Evolutionary conservation across 169 alveolate species (phyloP).

Genomic region (Plasmodium falciparum): DNA sequence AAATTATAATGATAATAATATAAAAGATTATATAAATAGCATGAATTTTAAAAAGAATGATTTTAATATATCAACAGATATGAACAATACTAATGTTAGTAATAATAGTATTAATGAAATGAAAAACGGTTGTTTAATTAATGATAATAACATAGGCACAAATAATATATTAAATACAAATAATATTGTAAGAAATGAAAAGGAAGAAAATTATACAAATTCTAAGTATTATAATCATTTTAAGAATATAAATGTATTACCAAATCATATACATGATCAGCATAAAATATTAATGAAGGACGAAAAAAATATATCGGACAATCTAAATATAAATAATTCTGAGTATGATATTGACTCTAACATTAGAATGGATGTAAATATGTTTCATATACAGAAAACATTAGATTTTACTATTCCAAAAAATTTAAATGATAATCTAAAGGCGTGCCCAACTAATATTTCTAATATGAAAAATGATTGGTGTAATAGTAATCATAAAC

Average conservation of each 20-base stretch:
- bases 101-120: conserved; percentile 1
- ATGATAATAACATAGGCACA: conserved; percentile 21
- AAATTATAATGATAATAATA: too few relatives aligned
- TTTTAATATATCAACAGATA: too few relatives aligned
- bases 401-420: conserved; percentile 4
- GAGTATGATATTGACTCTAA: conserved; percentile 10
- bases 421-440: too few relatives aligned
- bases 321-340: not conserved
- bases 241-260: conserved; percentile 12
- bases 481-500: conserved; percentile 15
- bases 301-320: not conserved
- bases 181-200: conserved; percentile 26
- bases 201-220: conserved; percentile 8
- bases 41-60: too few relatives aligned
- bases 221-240: conserved; percentile 9
- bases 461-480: conserved; percentile 5
- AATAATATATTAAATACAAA: conserved; percentile 7
- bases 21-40: too few relatives aligned
- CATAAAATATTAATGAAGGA: not conserved
- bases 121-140: conserved; percentile 1
- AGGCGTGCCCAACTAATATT: not conserved
- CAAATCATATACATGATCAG: conserved; percentile 2
- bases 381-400: conserved; percentile 6
- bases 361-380: not conserved
- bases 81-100: not conserved